These are phyloP conservation scores for Boletus edulis DNA, from an alignment of 768 basidiomycete species.

Conservation along the genomic window DNA sequence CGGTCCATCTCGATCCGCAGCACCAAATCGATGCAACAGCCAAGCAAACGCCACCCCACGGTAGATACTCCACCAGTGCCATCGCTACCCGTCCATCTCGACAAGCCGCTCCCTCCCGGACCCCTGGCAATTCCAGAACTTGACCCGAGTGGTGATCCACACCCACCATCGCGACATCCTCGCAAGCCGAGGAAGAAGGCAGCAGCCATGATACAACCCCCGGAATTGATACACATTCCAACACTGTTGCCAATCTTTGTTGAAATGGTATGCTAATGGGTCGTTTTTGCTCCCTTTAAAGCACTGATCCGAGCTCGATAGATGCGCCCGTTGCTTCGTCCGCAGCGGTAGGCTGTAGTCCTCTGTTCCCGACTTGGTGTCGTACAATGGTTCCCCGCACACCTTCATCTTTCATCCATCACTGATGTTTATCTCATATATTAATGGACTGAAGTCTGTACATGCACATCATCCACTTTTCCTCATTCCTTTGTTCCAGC, in stretches of 20 bases:
- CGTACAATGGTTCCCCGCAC: not conserved
- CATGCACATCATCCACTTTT: not conserved
- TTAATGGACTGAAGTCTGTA: not conserved
- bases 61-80: conserved; percentile 45
- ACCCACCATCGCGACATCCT: conserved; percentile 7
- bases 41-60: conserved; percentile 19
- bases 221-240: conserved; percentile 77
- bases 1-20: conserved; percentile 47
- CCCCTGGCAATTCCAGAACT: conserved; percentile 1
- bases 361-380: not conserved
- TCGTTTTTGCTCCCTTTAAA: not conserved
- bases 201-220: conserved; percentile 54
- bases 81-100: conserved; percentile 25
- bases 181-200: conserved; percentile 44
- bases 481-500: not conserved
- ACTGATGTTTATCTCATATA: conserved; percentile 1
- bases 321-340: conserved; percentile 36
- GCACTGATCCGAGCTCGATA: conserved; percentile 15
- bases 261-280: conserved; percentile 68
- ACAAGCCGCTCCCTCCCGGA: conserved; percentile 40
- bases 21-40: conserved; percentile 44
- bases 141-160: not conserved
- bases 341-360: conserved; percentile 8
- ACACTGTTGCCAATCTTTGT: conserved; percentile 83
- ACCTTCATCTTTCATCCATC: not conserved